Conservation (phyloP, 2,329 filamentous ascomycete species). For the Sclerotinia borealis region DNA sequence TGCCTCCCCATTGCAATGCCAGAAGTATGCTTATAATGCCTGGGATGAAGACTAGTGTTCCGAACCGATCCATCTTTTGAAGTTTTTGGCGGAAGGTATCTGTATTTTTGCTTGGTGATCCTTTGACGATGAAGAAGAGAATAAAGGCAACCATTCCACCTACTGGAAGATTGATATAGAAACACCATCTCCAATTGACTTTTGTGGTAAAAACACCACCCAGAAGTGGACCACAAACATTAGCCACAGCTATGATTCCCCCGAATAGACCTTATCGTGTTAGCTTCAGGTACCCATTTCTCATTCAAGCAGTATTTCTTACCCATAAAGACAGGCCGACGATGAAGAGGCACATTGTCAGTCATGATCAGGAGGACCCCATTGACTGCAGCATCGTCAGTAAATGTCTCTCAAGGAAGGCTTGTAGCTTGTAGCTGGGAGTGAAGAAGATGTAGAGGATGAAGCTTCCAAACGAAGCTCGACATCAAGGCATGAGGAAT, state of each 20-base stretch:
- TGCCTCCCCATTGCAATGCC: slow-evolving; percentile 34
- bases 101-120: neutral
- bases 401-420: neutral
- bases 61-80: slow-evolving; percentile 30
- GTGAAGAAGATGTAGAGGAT: too few species aligned
- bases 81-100: slow-evolving; percentile 8
- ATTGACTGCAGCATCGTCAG: neutral
- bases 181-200: slow-evolving; percentile 37
- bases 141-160: slow-evolving; percentile 1
- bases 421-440: too few species aligned
- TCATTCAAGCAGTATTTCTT: neutral
- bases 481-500: too few species aligned
- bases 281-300: neutral
- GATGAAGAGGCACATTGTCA: slow-evolving; percentile 14
- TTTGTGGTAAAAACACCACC: slow-evolving; percentile 30
- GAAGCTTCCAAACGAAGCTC: too few species aligned
- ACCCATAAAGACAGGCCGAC: slow-evolving; percentile 13
- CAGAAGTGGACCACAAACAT: slow-evolving; percentile 27
- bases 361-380: slow-evolving; percentile 27
- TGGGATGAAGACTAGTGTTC: slow-evolving; percentile 32
- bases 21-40: slow-evolving; percentile 31
- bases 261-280: slow-evolving; percentile 5
- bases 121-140: slow-evolving; percentile 1
- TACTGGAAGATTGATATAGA: slow-evolving; percentile 12
- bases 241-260: slow-evolving; percentile 43